Percentiles rank a stretch among this genome's conserved stretches.
These are phyloP conservation scores for Tricholoma matsutake DNA, from an alignment of 768 basidiomycete genomes.

Conservation along the genomic window DNA sequence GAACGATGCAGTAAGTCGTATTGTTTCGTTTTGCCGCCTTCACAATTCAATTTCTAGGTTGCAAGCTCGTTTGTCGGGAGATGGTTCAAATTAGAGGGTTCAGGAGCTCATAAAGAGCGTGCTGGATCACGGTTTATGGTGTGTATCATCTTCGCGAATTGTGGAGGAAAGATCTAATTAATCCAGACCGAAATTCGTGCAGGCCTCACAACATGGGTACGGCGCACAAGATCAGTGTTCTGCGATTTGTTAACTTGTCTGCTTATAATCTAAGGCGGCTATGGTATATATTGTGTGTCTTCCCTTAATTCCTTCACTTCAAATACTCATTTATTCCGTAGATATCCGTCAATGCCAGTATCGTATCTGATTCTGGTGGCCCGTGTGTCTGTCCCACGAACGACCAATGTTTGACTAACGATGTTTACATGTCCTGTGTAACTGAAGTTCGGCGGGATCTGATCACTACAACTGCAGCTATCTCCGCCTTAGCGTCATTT, in stretches of 20 bases:
- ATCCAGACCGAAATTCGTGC: conserved; percentile 75
- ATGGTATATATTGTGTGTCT: conserved; percentile 81
- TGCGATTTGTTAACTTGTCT: conserved; percentile 7
- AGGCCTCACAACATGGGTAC: conserved; percentile 77
- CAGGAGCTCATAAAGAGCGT: conserved; percentile 60
- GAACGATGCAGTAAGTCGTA: conserved; percentile 26
- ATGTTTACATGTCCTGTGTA: conserved; percentile 53
- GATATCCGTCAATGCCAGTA: conserved; percentile 85
- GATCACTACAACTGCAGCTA: conserved; percentile 78
- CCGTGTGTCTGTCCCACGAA: conserved; percentile 70
- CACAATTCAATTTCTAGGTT: conserved; percentile 22
- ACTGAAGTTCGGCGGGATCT: conserved; percentile 72
- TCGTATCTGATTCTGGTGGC: conserved; percentile 73
- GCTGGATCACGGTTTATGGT: conserved; percentile 61
- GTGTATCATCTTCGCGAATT: conserved; percentile 6
- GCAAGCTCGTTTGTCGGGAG: conserved; percentile 50
- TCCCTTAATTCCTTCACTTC: background rate
- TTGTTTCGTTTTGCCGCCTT: background rate
- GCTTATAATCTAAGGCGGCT: conserved; percentile 46
- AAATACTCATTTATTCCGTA: conserved; percentile 23
- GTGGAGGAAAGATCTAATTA: background rate
- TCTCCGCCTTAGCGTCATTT: conserved; percentile 70
- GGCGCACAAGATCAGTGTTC: conserved; percentile 15
- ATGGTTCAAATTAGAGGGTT: conserved; percentile 74
- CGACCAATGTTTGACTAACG: conserved; percentile 53